Percentiles rank a stretch among this genome's conserved stretches.
These are phyloP conservation scores for Penicillium daleae DNA, from an alignment of 495 filamentous ascomycete genomes.

Conservation along the genomic window DNA sequence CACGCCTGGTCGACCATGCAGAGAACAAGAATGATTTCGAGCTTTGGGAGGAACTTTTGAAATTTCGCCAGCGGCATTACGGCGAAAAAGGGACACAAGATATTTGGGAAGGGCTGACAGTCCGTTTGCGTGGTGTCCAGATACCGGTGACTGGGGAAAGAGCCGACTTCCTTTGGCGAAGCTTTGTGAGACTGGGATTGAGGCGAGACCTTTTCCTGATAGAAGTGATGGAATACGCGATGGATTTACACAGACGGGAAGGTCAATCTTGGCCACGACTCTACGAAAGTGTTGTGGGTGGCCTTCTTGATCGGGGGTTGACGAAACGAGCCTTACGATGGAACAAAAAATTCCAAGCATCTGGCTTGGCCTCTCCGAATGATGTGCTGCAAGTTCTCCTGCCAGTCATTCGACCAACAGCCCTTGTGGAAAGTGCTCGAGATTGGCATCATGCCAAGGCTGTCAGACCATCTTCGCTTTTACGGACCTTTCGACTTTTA, in stretches of 20 bases:
- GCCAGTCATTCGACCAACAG: slow-evolving; percentile 25
- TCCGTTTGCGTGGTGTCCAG: slow-evolving; percentile 41
- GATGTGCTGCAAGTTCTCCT: slow-evolving; percentile 45
- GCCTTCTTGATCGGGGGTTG: slow-evolving; percentile 44
- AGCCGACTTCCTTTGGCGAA: slow-evolving; percentile 62
- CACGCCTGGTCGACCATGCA: slow-evolving; percentile 58
- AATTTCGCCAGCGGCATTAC: slow-evolving; percentile 62
- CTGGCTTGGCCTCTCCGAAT: slow-evolving; percentile 31
- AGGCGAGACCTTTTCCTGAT: slow-evolving; percentile 51
- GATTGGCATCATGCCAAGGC: neutral
- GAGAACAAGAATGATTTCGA: slow-evolving; percentile 53
- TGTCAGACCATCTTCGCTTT: slow-evolving; percentile 15
- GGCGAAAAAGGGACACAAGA: slow-evolving; percentile 59
- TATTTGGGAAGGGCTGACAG: slow-evolving; percentile 66
- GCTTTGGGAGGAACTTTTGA: slow-evolving; percentile 68
- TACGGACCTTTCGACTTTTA: slow-evolving; percentile 52
- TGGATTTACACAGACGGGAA: slow-evolving; percentile 49
- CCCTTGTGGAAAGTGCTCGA: slow-evolving; percentile 14
- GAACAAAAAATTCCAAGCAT: slow-evolving; percentile 46
- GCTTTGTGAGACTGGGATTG: slow-evolving; percentile 55
- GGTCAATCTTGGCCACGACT: slow-evolving; percentile 50
- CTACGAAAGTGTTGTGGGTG: slow-evolving; percentile 53
- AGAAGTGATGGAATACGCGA: slow-evolving; percentile 58
- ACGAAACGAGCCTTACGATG: slow-evolving; percentile 47
- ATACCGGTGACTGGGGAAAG: slow-evolving; percentile 51